Base-by-base conservation (phyloP, 495 filamentous ascomycete species). In the Penicillium pancosmium region DNA sequence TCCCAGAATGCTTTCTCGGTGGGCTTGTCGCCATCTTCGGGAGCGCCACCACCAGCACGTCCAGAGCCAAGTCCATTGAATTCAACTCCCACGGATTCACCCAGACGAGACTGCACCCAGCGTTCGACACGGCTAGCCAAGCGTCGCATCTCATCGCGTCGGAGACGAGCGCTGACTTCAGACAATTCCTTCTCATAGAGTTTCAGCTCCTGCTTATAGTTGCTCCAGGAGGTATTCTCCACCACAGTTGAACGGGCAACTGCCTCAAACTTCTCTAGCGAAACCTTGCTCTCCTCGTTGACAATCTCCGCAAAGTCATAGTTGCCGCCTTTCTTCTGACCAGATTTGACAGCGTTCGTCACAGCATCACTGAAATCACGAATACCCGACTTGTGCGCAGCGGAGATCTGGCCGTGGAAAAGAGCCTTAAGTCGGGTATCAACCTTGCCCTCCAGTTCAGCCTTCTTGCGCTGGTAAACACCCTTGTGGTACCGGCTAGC, bases 261-360 rank as follows among this genome's bases (percentile, higher is more conserved):
- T 56, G 85, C 81, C 64, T 88, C 88, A 70, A 93, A 98, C 36
- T 80, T 81, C 31, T 88, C 83, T 21, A 97, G 67, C 9, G 91
- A 87, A 65, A 82, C 83, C 55, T 82, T 82, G 67, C 92, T 93
- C 71, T 96, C 91, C 49, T 85, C 78, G 31, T 88, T 86, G 3
- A 98, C 95, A 54, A 97, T 97, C 63, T 92, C 89, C 31, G 92
- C 91, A 72, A 98, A 98, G 68, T 98, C 94, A 68, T 98, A 97
- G 52, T 78, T 80, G 12, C 84, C 86, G 18, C 91, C 91, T 55
- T 91, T 91, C 80, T 97, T 97, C 73, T 97, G 93, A 0, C 92
- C 92, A 2, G 84, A 78, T 69, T 96, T 96, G 48, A 96, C 94
- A n/a, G 85, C 79, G 4, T 84, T 81, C 38, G 81, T 84, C 48